Evolutionary conservation across 2,329 filamentous ascomycete species (phyloP), one percentile per base, ranked within the genome.

Genomic region (Colletotrichum aenigma): DNA sequence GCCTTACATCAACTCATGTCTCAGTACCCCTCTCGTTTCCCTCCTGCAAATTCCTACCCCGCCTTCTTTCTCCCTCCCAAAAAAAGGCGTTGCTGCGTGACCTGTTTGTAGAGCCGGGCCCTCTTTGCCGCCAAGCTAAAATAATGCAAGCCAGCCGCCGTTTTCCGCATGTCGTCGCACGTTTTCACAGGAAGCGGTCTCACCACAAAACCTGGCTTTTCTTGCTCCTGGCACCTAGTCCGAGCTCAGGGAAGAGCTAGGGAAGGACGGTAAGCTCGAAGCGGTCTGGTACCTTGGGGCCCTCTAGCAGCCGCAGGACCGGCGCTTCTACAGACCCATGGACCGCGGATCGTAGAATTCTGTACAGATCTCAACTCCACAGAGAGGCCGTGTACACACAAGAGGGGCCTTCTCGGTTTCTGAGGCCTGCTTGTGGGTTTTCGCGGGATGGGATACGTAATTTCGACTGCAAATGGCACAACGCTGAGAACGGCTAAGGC

Each of bases 391-490:
- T 43, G 38, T 48, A 48, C 38, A 43, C 43, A 12, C n/a, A 3
- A 13, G 12, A 3, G 43, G n/a, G 26, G 12, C 4, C 10, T 21
- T 18, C 7, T 48, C 10, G 58, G 28, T 10, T 13, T n/a, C 21
- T 8, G 43, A 66, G 58, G 32, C 10, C 55, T 36, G 71, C 58
- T 26, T 32, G n/a, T 52, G n/a, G 43, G 7, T 21, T 34, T 26
- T 28, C 28, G 68, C 61, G 62, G 62, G 32, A 52, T 52, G 43
- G 55, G 43, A 52, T 62, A 72, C 73, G 56, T 73, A 73, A 64
- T 73, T 52, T 21, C 64, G 32, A 64, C 52, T 58, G 56, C 18
- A 43, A 68, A 75, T 73, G 64, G 64, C 58, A 73, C 70, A 73
- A 60, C 43, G n/a, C 43, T 26, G 56, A 21, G 43, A 21, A 48